A percentile compares a stretch with the other conserved stretches of the same genome.
Conservation (phyloP, 768 basidiomycete genomes). For the Lentinula sp. region DNA sequence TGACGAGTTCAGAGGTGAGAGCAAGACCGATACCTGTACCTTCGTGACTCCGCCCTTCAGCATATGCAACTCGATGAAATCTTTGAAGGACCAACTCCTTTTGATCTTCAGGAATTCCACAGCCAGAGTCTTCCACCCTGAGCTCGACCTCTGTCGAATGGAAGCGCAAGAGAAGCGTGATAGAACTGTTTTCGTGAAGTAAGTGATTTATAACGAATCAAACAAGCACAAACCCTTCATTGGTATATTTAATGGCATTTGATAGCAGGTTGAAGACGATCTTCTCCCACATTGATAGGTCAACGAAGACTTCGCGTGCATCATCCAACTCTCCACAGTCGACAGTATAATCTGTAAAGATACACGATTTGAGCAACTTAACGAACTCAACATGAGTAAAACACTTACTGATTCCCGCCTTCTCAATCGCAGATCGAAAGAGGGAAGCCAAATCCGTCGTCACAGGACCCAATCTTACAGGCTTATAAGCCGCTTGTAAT, state of each 20-base stretch:
- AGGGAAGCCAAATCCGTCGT: conserved; percentile 7
- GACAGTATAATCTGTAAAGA: conserved; percentile 4
- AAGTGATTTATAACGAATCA: too few relatives aligned
- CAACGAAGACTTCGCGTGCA: conserved; percentile 3
- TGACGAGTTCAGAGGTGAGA: conserved; percentile 7
- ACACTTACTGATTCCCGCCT: conserved; percentile 2
- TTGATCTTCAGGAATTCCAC: conserved; percentile 8
- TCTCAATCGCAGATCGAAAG: conserved; percentile 7
- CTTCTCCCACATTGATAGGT: conserved; percentile 9
- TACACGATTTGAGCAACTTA: neutral
- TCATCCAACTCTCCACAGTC: conserved; percentile 2
- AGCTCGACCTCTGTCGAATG: neutral
- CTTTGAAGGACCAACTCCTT: neutral
- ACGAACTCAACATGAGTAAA: neutral
- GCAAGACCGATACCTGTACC: conserved; percentile 9
- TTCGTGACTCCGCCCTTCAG: conserved; percentile 6
- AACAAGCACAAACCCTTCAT: neutral
- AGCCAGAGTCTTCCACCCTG: conserved; percentile 4
- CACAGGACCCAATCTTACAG: neutral
- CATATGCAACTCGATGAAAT: conserved; percentile 4
- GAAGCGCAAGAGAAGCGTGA: neutral
- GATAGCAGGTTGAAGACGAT: conserved; percentile 7
- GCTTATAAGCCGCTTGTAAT: neutral
- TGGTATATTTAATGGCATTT: conserved; percentile 6
- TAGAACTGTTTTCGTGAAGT: neutral